Conservation (phyloP, 371 early-diverging fungal genomes). For the Haplosporangium sp. region DNA sequence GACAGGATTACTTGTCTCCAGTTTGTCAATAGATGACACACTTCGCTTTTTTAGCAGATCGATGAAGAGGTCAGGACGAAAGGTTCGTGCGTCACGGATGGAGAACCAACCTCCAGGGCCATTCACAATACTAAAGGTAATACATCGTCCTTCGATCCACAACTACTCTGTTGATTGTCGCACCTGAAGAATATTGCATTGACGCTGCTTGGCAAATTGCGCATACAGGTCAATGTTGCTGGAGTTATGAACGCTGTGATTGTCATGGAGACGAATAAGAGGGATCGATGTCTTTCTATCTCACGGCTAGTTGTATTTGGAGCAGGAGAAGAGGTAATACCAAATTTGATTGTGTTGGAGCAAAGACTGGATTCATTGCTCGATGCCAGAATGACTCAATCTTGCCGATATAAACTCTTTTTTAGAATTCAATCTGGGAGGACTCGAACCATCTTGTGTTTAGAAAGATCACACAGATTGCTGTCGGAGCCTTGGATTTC, state of each 20-base stretch:
- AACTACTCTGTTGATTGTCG: too few relatives aligned
- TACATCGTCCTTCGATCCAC: too few relatives aligned
- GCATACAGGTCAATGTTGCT: conserved; percentile 24
- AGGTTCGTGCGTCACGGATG: conserved; percentile 24
- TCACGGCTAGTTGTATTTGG: conserved; percentile 45
- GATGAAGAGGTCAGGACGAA: conserved; percentile 12
- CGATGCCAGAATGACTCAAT: neutral
- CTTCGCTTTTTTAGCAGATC: conserved; percentile 34
- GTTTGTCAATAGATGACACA: conserved; percentile 46
- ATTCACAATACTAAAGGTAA: conserved; percentile 35
- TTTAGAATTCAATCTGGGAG: conserved; percentile 39
- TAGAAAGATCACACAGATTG: conserved; percentile 50
- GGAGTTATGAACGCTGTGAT: conserved; percentile 39
- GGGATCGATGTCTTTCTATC: conserved; percentile 25
- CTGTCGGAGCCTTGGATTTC: conserved; percentile 44
- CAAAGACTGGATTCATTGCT: neutral
- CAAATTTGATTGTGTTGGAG: neutral
- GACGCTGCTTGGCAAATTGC: neutral
- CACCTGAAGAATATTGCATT: too few relatives aligned
- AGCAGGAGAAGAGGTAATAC: conserved; percentile 43
- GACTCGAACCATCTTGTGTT: conserved; percentile 51
- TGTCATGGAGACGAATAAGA: conserved; percentile 39
- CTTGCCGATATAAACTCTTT: neutral
- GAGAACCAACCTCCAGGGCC: conserved; percentile 29
- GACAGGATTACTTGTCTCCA: neutral